phyloP scores from a whole-genome alignment of 208 protist genomes.

The Crithidia brevicula region DNA sequence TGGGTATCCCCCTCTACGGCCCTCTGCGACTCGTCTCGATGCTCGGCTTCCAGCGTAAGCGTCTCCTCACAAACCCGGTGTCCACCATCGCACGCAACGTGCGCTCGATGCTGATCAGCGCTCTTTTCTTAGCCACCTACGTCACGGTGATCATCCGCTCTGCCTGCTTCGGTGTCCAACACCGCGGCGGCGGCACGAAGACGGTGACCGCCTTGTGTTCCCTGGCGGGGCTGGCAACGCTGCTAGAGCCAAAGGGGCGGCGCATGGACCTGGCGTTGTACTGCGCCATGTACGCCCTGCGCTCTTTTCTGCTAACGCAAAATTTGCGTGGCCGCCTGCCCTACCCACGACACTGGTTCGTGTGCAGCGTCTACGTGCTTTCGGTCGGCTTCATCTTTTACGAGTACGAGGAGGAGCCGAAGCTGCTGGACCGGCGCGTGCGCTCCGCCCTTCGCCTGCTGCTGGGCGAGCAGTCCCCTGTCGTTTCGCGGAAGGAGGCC shows the following conservation, averaged over 20 bases:
- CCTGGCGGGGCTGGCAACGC: slow-evolving; percentile 61
- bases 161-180: slow-evolving; percentile 65
- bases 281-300: slow-evolving; percentile 77
- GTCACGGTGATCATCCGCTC: slow-evolving; percentile 61
- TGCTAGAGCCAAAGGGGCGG: slow-evolving; percentile 84
- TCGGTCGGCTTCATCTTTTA: slow-evolving; percentile 79
- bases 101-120: slow-evolving; percentile 62
- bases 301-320: slow-evolving; percentile 81
- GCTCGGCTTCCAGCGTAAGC: slow-evolving; percentile 63
- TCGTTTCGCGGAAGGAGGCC: slow-evolving; percentile 6
- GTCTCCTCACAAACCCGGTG: slow-evolving; percentile 49
- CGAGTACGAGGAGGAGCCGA: slow-evolving; percentile 81
- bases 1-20: slow-evolving; percentile 81
- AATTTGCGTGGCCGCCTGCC: slow-evolving; percentile 72
- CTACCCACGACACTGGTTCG: slow-evolving; percentile 72
- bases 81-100: slow-evolving; percentile 49
- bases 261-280: slow-evolving; percentile 88
- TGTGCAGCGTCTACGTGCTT: slow-evolving; percentile 77
- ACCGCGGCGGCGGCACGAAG: slow-evolving; percentile 54
- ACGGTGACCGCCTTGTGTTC: slow-evolving; percentile 52
- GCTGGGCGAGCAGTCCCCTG: slow-evolving; percentile 47
- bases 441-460: slow-evolving; percentile 52
- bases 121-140: slow-evolving; percentile 84
- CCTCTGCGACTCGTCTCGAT: slow-evolving; percentile 71
- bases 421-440: slow-evolving; percentile 63